These are phyloP conservation scores for Manihot esculenta DNA, from an alignment of 441 rosid species.

Conservation along the genomic window DNA sequence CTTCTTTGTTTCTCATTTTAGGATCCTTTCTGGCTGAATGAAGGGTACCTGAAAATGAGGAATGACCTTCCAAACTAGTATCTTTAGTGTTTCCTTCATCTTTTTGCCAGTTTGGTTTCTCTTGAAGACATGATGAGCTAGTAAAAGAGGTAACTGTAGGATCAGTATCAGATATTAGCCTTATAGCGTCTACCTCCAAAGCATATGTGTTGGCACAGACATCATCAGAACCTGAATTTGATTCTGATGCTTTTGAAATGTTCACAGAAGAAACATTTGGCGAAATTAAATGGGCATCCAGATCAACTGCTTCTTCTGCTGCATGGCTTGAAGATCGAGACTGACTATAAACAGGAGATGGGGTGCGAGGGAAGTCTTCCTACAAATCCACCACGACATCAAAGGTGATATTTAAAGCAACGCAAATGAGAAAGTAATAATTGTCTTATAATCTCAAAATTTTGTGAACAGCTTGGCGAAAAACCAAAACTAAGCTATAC, in stretches of 20 bases:
- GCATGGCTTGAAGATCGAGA: slow-evolving; percentile 68
- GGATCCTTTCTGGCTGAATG: slow-evolving; percentile 41
- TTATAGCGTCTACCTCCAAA: slow-evolving; percentile 43
- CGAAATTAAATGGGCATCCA: slow-evolving; percentile 44
- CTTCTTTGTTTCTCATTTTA: slow-evolving; percentile 53
- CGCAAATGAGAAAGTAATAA: neutral
- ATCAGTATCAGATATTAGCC: slow-evolving; percentile 45
- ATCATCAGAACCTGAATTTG: slow-evolving; percentile 44
- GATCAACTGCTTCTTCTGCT: slow-evolving; percentile 54
- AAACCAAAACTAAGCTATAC: no score
- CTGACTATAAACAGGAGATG: slow-evolving; percentile 74
- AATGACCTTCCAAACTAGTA: slow-evolving; percentile 39
- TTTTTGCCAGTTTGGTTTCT: slow-evolving; percentile 26
- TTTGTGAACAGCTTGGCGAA: neutral
- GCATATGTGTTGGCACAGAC: slow-evolving; percentile 34
- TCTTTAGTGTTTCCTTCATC: slow-evolving; percentile 41
- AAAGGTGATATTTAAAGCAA: neutral
- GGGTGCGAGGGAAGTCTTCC: slow-evolving; percentile 75
- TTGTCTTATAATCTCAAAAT: neutral
- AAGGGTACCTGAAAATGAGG: slow-evolving; percentile 36
- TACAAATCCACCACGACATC: slow-evolving; percentile 33
- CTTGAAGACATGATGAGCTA: slow-evolving; percentile 35
- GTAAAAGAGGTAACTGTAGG: slow-evolving; percentile 35
- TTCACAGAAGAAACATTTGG: slow-evolving; percentile 50
- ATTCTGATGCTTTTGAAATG: slow-evolving; percentile 48